Percentiles rank a stretch among this genome's conserved stretches.
phyloP scores from a whole-genome alignment of 202 grass and related monocot species.

The Brachypodium distachyon region DNA sequence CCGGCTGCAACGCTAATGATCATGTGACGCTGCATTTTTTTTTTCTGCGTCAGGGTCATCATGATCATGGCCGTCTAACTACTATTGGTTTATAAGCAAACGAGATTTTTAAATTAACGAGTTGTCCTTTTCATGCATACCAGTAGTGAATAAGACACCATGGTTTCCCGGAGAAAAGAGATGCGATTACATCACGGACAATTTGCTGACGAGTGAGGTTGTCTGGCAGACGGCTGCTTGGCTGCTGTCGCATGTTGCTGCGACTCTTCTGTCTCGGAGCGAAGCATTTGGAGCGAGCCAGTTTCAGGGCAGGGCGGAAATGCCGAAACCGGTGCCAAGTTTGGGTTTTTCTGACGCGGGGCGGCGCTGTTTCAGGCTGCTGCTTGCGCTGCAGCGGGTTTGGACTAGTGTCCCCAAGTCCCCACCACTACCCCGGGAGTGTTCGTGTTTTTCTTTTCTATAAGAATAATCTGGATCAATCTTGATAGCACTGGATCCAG shows the following conservation, averaged over 20 bases:
- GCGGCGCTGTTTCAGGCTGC: constrained; percentile 6
- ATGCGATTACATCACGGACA: background rate
- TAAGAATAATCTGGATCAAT: no score
- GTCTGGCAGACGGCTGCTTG: background rate
- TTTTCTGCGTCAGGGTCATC: background rate
- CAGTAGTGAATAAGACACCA: background rate
- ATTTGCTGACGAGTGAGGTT: background rate
- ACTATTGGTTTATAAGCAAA: no score
- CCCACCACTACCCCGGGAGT: no score
- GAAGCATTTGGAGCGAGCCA: background rate
- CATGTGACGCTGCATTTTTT: background rate
- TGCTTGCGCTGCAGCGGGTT: background rate
- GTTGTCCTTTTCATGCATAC: background rate
- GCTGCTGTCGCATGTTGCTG: background rate
- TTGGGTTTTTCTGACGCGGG: background rate
- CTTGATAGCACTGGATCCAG: no score
- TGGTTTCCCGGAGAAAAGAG: no score
- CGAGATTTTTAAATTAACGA: background rate
- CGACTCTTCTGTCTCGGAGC: background rate
- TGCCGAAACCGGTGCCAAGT: background rate
- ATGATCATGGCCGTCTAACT: no score
- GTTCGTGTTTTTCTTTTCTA: no score
- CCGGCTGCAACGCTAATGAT: background rate
- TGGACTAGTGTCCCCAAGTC: background rate
- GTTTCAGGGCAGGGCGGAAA: background rate